Conservation (phyloP, 148 eudicot species). For the Silene conica region DNA sequence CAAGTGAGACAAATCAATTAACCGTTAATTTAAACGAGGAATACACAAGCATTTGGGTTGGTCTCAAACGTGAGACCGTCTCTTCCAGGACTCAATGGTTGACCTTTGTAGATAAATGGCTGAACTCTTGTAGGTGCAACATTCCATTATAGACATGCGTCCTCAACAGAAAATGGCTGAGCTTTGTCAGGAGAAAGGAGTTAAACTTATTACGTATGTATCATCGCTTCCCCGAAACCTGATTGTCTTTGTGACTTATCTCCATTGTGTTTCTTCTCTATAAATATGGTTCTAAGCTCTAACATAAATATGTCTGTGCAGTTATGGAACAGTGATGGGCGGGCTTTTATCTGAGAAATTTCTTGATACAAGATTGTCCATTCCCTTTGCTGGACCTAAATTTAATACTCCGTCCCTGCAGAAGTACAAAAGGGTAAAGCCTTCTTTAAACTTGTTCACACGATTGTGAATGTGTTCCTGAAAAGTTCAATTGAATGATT, state of each 20-base stretch:
- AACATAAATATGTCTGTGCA: constrained; percentile 28
- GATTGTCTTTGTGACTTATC: background rate
- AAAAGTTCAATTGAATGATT: no score
- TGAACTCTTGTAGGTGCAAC: constrained; percentile 74
- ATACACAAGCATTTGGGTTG: background rate
- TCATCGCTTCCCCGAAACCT: constrained; percentile 17
- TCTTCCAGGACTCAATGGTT: background rate
- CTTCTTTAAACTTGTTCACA: constrained; percentile 5
- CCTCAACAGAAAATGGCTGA: constrained; percentile 98
- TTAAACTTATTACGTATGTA: constrained; percentile 89
- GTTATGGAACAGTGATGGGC: constrained; percentile 99
- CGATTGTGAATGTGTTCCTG: no score
- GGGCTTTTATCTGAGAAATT: constrained; percentile 92
- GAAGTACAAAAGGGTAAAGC: constrained; percentile 90
- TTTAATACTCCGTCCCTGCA: constrained; percentile 93
- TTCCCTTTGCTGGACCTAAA: constrained; percentile 94
- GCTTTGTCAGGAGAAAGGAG: constrained; percentile 90
- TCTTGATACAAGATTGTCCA: constrained; percentile 80
- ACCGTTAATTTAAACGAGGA: no score
- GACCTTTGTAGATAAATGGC: background rate
- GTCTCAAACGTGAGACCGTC: background rate
- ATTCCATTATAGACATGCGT: constrained; percentile 96
- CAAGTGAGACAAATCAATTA: background rate
- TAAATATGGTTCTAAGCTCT: background rate
- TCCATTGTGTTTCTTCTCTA: background rate